phyloP scores from a whole-genome alignment of 2,329 filamentous ascomycete species.

The Tolypocladium inflatum region DNA sequence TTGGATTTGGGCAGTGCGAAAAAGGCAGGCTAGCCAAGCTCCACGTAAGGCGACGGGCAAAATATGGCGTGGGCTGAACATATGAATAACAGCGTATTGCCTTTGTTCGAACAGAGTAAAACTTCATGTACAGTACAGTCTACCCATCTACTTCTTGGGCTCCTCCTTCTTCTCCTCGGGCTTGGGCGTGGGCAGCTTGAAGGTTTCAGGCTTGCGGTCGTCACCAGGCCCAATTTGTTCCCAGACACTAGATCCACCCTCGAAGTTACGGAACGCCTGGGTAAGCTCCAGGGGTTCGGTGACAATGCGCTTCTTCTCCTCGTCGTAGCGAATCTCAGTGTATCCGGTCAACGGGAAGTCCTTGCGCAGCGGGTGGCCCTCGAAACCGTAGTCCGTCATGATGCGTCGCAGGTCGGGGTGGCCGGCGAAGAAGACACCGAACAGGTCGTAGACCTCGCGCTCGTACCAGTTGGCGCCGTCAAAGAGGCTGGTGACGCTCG shows the following conservation, averaged over 20 bases:
- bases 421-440: slow-evolving; percentile 91
- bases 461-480: slow-evolving; percentile 99
- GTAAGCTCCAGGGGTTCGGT: slow-evolving; percentile 96
- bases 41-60: background rate
- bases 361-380: slow-evolving; percentile 93
- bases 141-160: slow-evolving; percentile 68
- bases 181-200: slow-evolving; percentile 92
- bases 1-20: background rate
- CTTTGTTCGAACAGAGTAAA: background rate
- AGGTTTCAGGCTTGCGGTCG: slow-evolving; percentile 73
- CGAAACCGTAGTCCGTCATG: slow-evolving; percentile 99
- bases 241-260: slow-evolving; percentile 70
- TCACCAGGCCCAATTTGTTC: slow-evolving; percentile 59
- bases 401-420: slow-evolving; percentile 95
- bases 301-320: slow-evolving; percentile 99
- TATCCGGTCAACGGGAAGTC: slow-evolving; percentile 98
- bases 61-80: background rate
- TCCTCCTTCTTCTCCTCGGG: slow-evolving; percentile 87
- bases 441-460: slow-evolving; percentile 94
- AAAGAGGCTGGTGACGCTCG: slow-evolving; percentile 75
- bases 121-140: slow-evolving; percentile 7
- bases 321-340: slow-evolving; percentile 95
- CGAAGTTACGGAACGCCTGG: slow-evolving; percentile 97
- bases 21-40: background rate
- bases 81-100: background rate